A percentile compares a stretch with the other conserved stretches of the same genome.
These are phyloP conservation scores for Sarocladiaceae sp. DNA, from an alignment of 2,329 filamentous ascomycete species.

Conservation along the genomic window DNA sequence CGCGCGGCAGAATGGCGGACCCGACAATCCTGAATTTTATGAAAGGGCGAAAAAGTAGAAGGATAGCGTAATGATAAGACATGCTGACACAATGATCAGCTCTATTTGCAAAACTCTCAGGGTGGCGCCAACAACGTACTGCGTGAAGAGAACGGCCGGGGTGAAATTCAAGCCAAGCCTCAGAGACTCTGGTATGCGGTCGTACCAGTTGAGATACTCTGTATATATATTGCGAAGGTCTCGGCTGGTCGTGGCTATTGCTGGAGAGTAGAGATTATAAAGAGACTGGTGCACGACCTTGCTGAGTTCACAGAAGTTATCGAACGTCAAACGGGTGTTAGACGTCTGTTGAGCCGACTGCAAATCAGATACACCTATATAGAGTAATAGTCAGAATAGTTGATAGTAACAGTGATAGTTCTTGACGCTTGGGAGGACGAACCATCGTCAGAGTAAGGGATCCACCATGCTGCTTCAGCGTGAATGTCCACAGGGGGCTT, in stretches of 20 bases:
- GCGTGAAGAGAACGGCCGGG: constrained; percentile 65
- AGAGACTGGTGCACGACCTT: constrained; percentile 68
- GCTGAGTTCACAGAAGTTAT: constrained; percentile 64
- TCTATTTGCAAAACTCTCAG: constrained; percentile 13
- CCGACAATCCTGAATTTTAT: constrained; percentile 59
- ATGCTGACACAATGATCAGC: constrained; percentile 39
- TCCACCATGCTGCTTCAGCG: constrained; percentile 54
- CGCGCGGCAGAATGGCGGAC: constrained; percentile 55
- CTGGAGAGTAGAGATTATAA: constrained; percentile 65
- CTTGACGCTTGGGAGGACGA: constrained; percentile 18
- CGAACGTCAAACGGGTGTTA: constrained; percentile 62
- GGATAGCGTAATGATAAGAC: constrained; percentile 65
- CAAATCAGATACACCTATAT: constrained; percentile 30
- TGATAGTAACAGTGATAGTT: background rate
- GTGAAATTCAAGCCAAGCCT: constrained; percentile 63
- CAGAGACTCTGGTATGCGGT: constrained; percentile 57
- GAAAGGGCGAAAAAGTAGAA: constrained; percentile 66
- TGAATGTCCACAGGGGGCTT: constrained; percentile 55
- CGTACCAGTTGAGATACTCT: constrained; percentile 67
- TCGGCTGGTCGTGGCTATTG: constrained; percentile 55
- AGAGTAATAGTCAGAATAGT: no score
- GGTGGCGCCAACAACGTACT: constrained; percentile 47
- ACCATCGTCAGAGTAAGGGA: constrained; percentile 54
- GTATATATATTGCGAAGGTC: constrained; percentile 59
- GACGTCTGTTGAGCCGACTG: constrained; percentile 56